These are phyloP conservation scores for Ammopiptanthus mongolicus DNA, from an alignment of 306 rosid species.

Conservation along the genomic window DNA sequence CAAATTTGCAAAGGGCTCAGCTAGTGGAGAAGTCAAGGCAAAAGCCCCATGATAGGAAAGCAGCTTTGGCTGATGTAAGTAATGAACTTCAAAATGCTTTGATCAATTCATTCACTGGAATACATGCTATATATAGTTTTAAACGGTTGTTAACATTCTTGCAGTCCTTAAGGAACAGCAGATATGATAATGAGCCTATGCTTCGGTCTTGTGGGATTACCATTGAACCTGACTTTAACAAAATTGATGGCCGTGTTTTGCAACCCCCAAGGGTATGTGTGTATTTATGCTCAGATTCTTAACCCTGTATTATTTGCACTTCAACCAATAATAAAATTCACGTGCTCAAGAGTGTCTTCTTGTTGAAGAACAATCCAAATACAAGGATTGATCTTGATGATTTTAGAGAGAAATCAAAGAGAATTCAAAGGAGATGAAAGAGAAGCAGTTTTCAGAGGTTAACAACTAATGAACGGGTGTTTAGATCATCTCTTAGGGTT, in stretches of 20 bases:
- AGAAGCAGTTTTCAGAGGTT: too few species aligned
- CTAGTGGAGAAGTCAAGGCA: slow-evolving; percentile 41
- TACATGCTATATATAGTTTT: neutral
- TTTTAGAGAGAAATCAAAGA: too few species aligned
- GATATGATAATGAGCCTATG: slow-evolving; percentile 36
- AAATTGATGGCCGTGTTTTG: slow-evolving; percentile 37
- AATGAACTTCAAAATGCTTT: neutral
- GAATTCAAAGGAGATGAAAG: too few species aligned
- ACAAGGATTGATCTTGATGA: too few species aligned
- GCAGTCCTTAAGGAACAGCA: slow-evolving; percentile 35
- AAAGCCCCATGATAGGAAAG: slow-evolving; percentile 32
- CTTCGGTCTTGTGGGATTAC: slow-evolving; percentile 34
- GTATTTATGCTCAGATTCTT: neutral
- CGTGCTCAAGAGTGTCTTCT: too few species aligned
- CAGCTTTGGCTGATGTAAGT: slow-evolving; percentile 25
- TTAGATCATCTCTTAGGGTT: too few species aligned
- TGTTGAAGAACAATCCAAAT: too few species aligned
- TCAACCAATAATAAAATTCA: too few species aligned
- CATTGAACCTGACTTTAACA: slow-evolving; percentile 13
- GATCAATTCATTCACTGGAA: neutral
- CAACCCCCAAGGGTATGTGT: slow-evolving; percentile 30
- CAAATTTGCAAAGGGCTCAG: slow-evolving; percentile 40
- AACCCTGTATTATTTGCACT: neutral
- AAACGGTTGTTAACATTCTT: slow-evolving; percentile 8
- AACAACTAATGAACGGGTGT: too few species aligned